phyloP scores from a whole-genome alignment of 345 rosid genomes.

The Mercurialis annua region DNA sequence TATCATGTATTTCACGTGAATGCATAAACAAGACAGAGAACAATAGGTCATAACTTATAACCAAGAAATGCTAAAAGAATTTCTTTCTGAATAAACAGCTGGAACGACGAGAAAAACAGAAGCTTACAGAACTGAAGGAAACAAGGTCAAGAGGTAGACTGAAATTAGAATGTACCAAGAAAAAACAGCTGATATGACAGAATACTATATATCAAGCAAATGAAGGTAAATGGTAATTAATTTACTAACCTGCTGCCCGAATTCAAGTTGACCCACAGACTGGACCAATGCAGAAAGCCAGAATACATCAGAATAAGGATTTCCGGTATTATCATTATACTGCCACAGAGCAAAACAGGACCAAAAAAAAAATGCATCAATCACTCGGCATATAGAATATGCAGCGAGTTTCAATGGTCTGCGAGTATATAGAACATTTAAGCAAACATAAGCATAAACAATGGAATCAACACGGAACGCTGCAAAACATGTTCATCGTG shows the following conservation, averaged over 20 bases:
- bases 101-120: neutral
- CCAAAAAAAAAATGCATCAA: constrained; percentile 1
- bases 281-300: constrained; percentile 94
- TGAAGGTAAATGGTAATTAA: neutral
- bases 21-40: neutral
- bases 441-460: neutral
- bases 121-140: neutral
- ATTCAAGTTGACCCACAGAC: constrained; percentile 89
- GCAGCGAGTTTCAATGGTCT: too few species aligned
- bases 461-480: neutral
- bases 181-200: neutral
- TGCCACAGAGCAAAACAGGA: constrained; percentile 31
- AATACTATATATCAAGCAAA: constrained; percentile 3
- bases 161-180: neutral
- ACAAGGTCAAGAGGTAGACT: neutral
- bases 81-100: neutral
- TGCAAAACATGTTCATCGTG: neutral
- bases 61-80: too few species aligned
- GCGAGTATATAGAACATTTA: too few species aligned
- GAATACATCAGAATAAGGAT: constrained; percentile 88
- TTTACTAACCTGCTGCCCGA: constrained; percentile 78
- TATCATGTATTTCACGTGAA: neutral
- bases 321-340: constrained; percentile 95
- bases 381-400: neutral
- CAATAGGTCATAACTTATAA: too few species aligned